A percentile compares a stretch with the other conserved stretches of the same genome.
Conservation (phyloP, 2,329 filamentous ascomycete genomes). For the Xylariaceae sp. region DNA sequence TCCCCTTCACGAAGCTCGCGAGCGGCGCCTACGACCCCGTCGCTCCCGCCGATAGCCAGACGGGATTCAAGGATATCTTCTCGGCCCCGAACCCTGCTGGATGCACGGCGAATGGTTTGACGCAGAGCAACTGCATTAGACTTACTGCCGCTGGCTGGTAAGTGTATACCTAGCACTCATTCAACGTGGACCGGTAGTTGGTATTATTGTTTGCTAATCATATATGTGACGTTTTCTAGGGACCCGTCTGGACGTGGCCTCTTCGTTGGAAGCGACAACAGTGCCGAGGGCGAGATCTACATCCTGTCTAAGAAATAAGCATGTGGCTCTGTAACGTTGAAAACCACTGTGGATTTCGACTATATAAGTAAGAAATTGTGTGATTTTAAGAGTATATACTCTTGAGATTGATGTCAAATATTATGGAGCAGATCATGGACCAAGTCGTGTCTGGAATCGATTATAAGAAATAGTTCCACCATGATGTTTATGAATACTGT, state of each 20-base stretch:
- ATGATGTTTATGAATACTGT: background rate
- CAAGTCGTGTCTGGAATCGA: background rate
- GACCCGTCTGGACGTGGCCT: constrained; percentile 45
- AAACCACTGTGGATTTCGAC: too few relatives aligned
- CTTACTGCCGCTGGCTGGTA: constrained; percentile 43
- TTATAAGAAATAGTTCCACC: background rate
- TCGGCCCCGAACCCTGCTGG: constrained; percentile 43
- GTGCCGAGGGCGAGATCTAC: constrained; percentile 45
- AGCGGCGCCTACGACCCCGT: constrained; percentile 43
- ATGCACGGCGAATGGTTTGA: constrained; percentile 45
- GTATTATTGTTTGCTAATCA: background rate
- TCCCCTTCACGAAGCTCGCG: constrained; percentile 42
- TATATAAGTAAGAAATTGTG: background rate
- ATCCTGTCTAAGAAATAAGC: constrained; percentile 35
- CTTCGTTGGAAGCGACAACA: constrained; percentile 48
- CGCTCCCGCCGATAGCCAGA: constrained; percentile 38
- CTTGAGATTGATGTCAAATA: background rate
- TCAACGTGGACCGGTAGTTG: too few relatives aligned
- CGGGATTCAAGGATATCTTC: constrained; percentile 44
- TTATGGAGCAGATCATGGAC: background rate
- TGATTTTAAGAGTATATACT: background rate
- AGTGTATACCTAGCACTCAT: constrained; percentile 1
- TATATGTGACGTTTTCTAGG: constrained; percentile 14
- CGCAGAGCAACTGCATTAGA: constrained; percentile 46
- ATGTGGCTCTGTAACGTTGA: background rate